Base-by-base conservation (phyloP, 1,284 basidiomycete genomes). In the Athelia psychrophila region DNA sequence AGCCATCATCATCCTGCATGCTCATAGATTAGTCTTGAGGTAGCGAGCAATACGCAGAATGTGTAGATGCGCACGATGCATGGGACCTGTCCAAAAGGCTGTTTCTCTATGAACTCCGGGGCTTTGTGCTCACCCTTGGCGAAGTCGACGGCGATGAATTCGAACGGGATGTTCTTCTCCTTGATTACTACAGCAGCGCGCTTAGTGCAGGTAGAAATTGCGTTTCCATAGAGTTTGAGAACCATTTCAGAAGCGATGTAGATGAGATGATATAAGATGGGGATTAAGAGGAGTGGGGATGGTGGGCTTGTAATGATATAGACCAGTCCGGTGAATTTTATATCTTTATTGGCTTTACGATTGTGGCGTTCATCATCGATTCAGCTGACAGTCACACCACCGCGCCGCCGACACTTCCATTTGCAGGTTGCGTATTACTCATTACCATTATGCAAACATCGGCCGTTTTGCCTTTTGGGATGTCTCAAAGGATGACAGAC, bases 1-100 rank as follows among this genome's bases (percentile, higher is more conserved):
- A 63, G 10, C 68, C 69, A 45, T 68, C 62, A n/a, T 68, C 64
- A n/a, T 70, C 62, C 66, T 68, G 50, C 19, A 36, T 27, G 35
- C 5, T 9, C 6, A 27, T 10, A 20, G n/a, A 25, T 9, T 30
- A n/a, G 38, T 42, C n/a, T 42, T 23, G 38, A 16, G n/a, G 16
- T 23, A 23, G 8, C 6, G 38, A 19, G 42, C 13, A 32, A 20
- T 20, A 47, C 23, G 45, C 6, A 25, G 32, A 48, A 30, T 12
- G 16, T 3, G 20, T 27, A 35, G 27, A 50, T 22, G 42, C 48
- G 19, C 38, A 16, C 32, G 22, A 62, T 54, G 51, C 55, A 60
- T 22, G 64, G 64, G 23, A 64, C 54, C 42, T 60, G 60, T 23
- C 64, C 64, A 51, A 65, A 65, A 32, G 64, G 63, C 45, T 64